These are phyloP conservation scores for Myxozyma udenii DNA, from an alignment of 805 yeast genomes.

Conservation along the genomic window DNA sequence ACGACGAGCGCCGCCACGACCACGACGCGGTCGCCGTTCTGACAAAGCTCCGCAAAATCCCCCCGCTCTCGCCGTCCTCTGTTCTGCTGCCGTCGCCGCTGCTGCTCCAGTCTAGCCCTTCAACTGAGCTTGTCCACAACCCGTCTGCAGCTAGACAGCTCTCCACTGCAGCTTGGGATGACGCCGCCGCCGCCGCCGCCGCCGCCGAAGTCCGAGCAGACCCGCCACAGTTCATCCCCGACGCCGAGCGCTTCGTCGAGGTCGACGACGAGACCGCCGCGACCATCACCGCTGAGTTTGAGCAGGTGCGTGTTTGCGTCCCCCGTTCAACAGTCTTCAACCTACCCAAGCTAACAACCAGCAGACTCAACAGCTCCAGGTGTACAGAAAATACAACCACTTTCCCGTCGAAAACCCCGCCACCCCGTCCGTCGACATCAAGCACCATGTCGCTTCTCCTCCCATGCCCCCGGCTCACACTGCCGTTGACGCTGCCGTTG, in stretches of 20 bases:
- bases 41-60: too few relatives aligned
- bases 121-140: too few relatives aligned
- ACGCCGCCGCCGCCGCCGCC: background rate
- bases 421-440: background rate
- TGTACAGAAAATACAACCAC: conserved; percentile 28
- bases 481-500: conserved; percentile 24
- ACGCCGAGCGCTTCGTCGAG: conserved; percentile 19
- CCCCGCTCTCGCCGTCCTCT: too few relatives aligned
- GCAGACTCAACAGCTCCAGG: conserved; percentile 14
- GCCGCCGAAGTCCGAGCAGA: conserved; percentile 7
- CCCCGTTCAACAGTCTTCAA: too few relatives aligned
- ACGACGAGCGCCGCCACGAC: conserved; percentile 19
- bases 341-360: conserved; percentile 17
- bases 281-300: conserved; percentile 12
- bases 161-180: too few relatives aligned
- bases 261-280: conserved; percentile 29
- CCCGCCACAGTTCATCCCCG: conserved; percentile 8
- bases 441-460: background rate
- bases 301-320: conserved; percentile 17
- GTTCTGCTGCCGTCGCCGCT: too few relatives aligned
- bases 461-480: background rate
- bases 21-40: too few relatives aligned
- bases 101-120: too few relatives aligned
- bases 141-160: too few relatives aligned
- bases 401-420: background rate